These are phyloP conservation scores for Reutealis trisperma DNA, from an alignment of 345 rosid genomes.

Conservation along the genomic window DNA sequence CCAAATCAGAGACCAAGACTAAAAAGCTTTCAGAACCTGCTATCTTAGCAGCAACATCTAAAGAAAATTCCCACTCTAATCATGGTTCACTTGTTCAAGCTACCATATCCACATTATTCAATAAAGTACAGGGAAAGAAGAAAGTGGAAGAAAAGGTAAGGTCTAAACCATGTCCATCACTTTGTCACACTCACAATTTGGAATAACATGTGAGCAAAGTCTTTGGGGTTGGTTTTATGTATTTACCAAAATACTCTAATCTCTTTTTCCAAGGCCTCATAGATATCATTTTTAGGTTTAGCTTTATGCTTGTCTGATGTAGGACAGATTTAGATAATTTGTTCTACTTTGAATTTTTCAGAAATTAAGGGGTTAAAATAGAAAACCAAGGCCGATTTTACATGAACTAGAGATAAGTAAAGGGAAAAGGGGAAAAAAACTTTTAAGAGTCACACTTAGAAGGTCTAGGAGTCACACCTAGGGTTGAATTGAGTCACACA, in stretches of 20 bases:
- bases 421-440: no score
- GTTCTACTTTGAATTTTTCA: no score
- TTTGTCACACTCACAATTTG: neutral
- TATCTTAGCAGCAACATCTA: slow-evolving; percentile 32
- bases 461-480: no score
- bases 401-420: no score
- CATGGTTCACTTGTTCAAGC: slow-evolving; percentile 72
- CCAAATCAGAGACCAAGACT: slow-evolving; percentile 29
- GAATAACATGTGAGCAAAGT: neutral
- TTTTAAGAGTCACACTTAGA: no score
- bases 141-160: slow-evolving; percentile 63
- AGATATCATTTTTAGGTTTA: neutral
- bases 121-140: slow-evolving; percentile 31
- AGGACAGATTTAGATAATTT: no score
- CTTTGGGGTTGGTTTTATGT: neutral
- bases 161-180: neutral
- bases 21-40: slow-evolving; percentile 31
- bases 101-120: slow-evolving; percentile 70
- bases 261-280: neutral
- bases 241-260: neutral
- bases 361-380: no score
- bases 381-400: no score
- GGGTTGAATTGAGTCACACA: no score
- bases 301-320: neutral
- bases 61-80: slow-evolving; percentile 32